A percentile compares a stretch with the other conserved stretches of the same genome.
Conservation (phyloP, 352 stramenopile species). For the Blastocystis sp. region DNA sequence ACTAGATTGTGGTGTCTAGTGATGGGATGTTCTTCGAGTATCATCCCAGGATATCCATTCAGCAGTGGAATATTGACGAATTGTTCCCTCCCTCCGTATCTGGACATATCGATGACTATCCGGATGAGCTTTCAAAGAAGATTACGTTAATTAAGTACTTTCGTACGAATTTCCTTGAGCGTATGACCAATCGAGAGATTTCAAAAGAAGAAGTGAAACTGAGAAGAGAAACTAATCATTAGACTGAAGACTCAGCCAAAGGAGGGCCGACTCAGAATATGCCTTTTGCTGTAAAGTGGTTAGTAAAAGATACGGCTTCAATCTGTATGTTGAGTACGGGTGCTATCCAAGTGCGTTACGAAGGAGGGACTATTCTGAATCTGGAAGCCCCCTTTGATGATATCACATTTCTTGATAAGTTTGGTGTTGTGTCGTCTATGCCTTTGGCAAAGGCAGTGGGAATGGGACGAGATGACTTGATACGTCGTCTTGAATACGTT, state of each 20-base stretch:
- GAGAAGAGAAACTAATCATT: not conserved
- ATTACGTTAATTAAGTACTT: conserved; percentile 68
- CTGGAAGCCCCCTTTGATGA: conserved; percentile 60
- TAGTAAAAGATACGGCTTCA: conserved; percentile 47
- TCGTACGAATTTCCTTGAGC: conserved; percentile 44
- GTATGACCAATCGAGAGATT: conserved; percentile 21
- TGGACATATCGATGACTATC: conserved; percentile 61
- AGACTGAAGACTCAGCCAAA: conserved; percentile 31
- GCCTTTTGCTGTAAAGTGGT: conserved; percentile 57
- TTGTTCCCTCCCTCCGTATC: not conserved
- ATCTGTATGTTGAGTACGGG: conserved; percentile 62
- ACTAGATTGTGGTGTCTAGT: conserved; percentile 18
- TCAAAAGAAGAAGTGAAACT: conserved; percentile 51
- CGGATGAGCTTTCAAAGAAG: conserved; percentile 55
- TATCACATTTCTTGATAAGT: conserved; percentile 61
- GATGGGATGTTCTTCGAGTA: conserved; percentile 66
- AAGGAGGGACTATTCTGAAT: conserved; percentile 56
- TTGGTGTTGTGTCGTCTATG: conserved; percentile 18
- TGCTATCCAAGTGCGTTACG: conserved; percentile 55
- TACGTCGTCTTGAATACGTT: conserved; percentile 19
- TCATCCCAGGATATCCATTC: conserved; percentile 48
- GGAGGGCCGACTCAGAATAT: conserved; percentile 30
- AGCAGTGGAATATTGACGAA: conserved; percentile 10
- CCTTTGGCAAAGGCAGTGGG: conserved; percentile 33
- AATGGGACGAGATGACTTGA: conserved; percentile 41